A percentile compares a stretch with the other conserved stretches of the same genome.
These are phyloP conservation scores for Prunus yedoensis DNA, from an alignment of 331 rosid genomes.

Conservation along the genomic window DNA sequence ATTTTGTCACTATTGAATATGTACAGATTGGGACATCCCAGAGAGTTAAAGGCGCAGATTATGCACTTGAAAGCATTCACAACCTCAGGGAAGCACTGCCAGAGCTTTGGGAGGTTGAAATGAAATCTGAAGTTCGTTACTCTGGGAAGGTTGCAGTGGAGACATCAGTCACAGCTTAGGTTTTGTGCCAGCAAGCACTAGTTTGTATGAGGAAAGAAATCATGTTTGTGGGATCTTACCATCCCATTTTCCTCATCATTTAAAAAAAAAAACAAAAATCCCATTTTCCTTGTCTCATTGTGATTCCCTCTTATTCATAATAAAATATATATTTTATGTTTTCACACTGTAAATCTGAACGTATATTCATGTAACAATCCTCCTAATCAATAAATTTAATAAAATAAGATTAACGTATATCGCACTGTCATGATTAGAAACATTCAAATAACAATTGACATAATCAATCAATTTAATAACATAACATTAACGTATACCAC, in stretches of 20 bases:
- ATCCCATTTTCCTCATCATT: not conserved
- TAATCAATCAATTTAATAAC: not conserved
- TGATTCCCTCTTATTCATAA: not conserved
- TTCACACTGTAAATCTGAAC: not conserved
- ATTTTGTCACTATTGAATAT: not conserved
- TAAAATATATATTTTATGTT: constrained; percentile 1
- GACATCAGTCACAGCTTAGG: constrained; percentile 77
- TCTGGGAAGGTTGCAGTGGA: constrained; percentile 75
- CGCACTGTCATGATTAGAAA: not conserved
- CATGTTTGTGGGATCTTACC: constrained; percentile 9
- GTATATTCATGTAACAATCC: not conserved
- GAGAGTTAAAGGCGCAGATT: constrained; percentile 75
- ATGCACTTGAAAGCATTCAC: constrained; percentile 83
- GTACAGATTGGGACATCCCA: constrained; percentile 66
- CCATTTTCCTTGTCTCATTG: not conserved
- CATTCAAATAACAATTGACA: not conserved
- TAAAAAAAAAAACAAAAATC: not conserved
- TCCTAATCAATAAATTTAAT: not conserved
- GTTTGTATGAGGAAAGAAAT: not conserved
- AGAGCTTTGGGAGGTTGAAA: constrained; percentile 69
- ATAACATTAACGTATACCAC: not conserved
- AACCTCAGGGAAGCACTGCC: constrained; percentile 74
- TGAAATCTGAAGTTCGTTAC: constrained; percentile 57
- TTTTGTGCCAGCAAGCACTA: not conserved
- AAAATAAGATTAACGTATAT: not conserved